phyloP scores from a whole-genome alignment of 192 early-diverging fungal genomes.

The Gamsiella multidivaricata region DNA sequence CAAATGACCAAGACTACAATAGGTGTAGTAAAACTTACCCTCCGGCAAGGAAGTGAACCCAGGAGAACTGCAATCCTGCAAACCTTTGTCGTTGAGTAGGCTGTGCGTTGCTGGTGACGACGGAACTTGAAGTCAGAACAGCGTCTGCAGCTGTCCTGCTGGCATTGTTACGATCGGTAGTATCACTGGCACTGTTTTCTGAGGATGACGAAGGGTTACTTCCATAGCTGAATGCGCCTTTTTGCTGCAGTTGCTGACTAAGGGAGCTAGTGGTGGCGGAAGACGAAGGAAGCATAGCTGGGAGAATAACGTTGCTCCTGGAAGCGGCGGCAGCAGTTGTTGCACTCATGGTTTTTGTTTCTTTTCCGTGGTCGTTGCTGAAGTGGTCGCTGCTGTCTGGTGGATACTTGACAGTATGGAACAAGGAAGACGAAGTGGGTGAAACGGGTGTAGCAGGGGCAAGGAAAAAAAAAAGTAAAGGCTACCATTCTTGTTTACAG shows the following conservation, averaged over 20 bases:
- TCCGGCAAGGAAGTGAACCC: conserved; percentile 75
- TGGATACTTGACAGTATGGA: too few relatives aligned
- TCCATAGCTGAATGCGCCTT: conserved; percentile 1
- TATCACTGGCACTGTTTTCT: not conserved
- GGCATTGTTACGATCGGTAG: not conserved
- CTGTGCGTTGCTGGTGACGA: not conserved
- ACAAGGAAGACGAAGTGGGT: not conserved
- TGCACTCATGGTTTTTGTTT: conserved; percentile 37
- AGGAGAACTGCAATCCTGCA: conserved; percentile 49
- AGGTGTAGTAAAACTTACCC: conserved; percentile 57
- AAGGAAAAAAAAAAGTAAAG: too few relatives aligned
- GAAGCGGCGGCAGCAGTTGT: conserved; percentile 51
- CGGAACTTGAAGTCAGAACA: conserved; percentile 1
- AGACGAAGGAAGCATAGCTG: conserved; percentile 45
- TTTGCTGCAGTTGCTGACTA: conserved; percentile 20
- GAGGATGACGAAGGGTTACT: conserved; percentile 23
- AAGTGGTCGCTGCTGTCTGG: too few relatives aligned
- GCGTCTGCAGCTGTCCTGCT: not conserved
- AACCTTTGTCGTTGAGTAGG: conserved; percentile 22
- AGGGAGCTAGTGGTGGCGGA: conserved; percentile 43
- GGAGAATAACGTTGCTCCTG: conserved; percentile 37
- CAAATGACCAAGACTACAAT: not conserved
- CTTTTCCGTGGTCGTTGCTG: too few relatives aligned
- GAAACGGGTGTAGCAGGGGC: too few relatives aligned
- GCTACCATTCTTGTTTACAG: too few relatives aligned